Evolutionary conservation across 148 eudicot genomes (phyloP), one percentile per base, ranked within the genome.

Genomic region (Mesembryanthemum crystallinum): DNA sequence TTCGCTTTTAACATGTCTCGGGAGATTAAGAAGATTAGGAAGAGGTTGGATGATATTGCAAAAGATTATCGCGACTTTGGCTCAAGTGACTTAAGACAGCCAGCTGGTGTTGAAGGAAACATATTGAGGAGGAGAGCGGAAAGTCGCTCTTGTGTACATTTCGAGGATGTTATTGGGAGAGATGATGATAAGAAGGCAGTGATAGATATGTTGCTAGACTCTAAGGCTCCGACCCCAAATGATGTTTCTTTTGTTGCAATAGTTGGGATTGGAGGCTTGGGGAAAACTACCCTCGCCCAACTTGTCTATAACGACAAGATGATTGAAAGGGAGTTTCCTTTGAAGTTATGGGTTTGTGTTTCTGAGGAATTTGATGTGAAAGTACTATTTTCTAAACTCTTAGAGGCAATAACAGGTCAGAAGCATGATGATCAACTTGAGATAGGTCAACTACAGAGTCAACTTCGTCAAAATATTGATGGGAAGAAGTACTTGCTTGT

Each of bases 181-280:
- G 85, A 72, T 5, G 58, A 24, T 1, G 73, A 67, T 11, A 76
- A 76, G 66, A n/a, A 15, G 4, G 7, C 8, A 15, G 15, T 72
- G 23, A 72, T 35, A 0, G 32, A 59, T 39, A 59, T 59, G 66
- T 3, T 73, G 1, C 4, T 73, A 0, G 35, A 60, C 23, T 0
- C n/a, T 15, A 3, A 33, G 42, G 63, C 21, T 9, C 5, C 51
- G 5, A 35, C 39, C 6, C 39, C 39, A 35, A 24, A 52, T 3
- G 69, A n/a, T 37, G 75, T 77, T 18, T 65, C 49, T 23, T 52
- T 71, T 43, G 27, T 84, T 25, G 37, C 81, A 10, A 71, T 85
- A 7, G 81, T 85, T 74, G 83, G 85, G 25, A 71, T 75, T 1
- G 82, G 88, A 5, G 83, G 85, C 10, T 24, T 80, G 20, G 85